Percentiles rank a stretch among this genome's conserved stretches.
phyloP scores from a whole-genome alignment of 164 flowering plant genomes.

The Aristolochia californica region DNA sequence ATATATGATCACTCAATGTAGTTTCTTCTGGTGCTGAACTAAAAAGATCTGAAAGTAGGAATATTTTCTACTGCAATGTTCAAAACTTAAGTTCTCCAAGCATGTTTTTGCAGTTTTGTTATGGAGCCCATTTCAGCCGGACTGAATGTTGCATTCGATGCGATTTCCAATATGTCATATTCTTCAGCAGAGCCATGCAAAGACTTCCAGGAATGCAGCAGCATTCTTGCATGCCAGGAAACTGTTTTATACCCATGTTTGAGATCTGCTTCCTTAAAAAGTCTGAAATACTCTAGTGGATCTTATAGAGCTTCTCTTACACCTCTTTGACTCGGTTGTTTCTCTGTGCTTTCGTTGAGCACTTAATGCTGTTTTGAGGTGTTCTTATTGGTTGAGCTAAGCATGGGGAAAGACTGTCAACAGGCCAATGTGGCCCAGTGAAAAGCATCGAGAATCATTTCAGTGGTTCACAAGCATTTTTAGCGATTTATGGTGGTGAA shows the following conservation, averaged over 20 bases:
- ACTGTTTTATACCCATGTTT: conserved; percentile 27
- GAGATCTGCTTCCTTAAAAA: conserved; percentile 39
- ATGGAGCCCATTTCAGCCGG: conserved; percentile 53
- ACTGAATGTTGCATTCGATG: conserved; percentile 64
- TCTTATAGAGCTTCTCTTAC: conserved; percentile 60
- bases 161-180: conserved; percentile 20
- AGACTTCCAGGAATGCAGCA: conserved; percentile 11
- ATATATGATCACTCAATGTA: too few relatives aligned
- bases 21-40: too few relatives aligned
- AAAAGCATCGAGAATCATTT: too few relatives aligned
- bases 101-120: conserved; percentile 48
- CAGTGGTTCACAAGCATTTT: too few relatives aligned
- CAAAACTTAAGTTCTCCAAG: background rate
- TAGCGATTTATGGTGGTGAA: too few relatives aligned
- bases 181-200: conserved; percentile 11
- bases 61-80: too few relatives aligned
- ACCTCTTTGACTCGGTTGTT: conserved; percentile 24
- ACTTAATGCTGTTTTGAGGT: too few relatives aligned
- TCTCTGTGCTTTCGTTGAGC: background rate
- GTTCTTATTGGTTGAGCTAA: too few relatives aligned
- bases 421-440: too few relatives aligned
- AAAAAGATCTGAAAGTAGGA: too few relatives aligned
- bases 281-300: conserved; percentile 51
- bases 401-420: too few relatives aligned
- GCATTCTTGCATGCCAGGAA: conserved; percentile 36